Evolutionary conservation across 2,329 filamentous ascomycete species (phyloP), one percentile per base, ranked within the genome.

Genomic region (Camillea tinctor): DNA sequence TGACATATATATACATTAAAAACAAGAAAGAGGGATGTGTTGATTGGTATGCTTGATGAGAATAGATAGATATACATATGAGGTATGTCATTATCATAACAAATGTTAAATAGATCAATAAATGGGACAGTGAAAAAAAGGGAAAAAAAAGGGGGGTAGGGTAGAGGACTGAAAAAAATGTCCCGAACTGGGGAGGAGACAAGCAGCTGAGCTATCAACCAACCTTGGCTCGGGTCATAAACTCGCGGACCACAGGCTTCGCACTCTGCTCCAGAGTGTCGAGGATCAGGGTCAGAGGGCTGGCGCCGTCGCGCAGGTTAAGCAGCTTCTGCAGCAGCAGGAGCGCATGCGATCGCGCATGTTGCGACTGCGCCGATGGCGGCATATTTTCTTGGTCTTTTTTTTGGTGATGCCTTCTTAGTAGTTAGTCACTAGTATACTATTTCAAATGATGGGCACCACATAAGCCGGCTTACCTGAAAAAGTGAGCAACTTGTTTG

Each of bases 261-360:
- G 88, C 91, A 23, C 88, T 87, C 76, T 97, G 93, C 76, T 96
- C 92, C 26, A 97, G 80, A 36, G 84, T 91, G 75, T 98, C 94
- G 59, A 97, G 81, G 2, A 97, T 77, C 23, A 98, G 80, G 0
- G 93, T 97, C 70, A 98, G 87, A 2, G 94, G 94, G 54, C 92
- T 96, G 15, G 90, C 87, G 59, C 86, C 87, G 74, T 95, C 90
- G 63, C 92, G 85, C 58, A 92, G 80, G 71, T 88, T 91, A 64
- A 97, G 81, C 1, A 97, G 80, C 71, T 92, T 93, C 64, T 93
- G 91, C 58, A 97, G 87, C 2, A 96, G 81, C 2, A 96, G 84
- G 21, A 96, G 78, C 73, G 93, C 93, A 75, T 97, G 93, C 20
- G 92, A 93, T 65, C 92, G 86, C 26, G 90, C 84, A 71, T 96